A percentile compares a stretch with the other conserved stretches of the same genome.
Evolutionary conservation across 2,329 filamentous ascomycete genomes (phyloP).

Genomic region (Erysiphe pulchra): DNA sequence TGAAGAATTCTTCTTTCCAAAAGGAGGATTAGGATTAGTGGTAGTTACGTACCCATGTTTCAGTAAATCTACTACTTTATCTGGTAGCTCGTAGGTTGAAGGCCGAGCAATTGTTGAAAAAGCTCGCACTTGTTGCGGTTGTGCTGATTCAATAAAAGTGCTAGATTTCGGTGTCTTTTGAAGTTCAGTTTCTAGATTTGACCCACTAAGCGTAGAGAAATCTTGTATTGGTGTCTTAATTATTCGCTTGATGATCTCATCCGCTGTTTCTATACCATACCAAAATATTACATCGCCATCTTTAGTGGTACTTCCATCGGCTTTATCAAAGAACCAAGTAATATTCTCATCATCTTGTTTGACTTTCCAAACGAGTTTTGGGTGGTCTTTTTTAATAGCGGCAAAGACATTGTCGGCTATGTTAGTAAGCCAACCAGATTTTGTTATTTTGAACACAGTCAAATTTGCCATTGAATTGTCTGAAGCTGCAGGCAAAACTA

Average conservation of each 20-base stretch:
- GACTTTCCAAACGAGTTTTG: conserved; percentile 86
- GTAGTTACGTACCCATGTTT: conserved; percentile 30
- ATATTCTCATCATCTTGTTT: conserved; percentile 89
- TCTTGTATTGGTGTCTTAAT: conserved; percentile 52
- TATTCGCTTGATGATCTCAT: conserved; percentile 29
- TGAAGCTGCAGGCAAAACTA: conserved; percentile 52
- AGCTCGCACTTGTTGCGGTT: conserved; percentile 33
- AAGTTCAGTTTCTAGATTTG: conserved; percentile 69
- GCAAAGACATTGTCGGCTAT: conserved; percentile 88
- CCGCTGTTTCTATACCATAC: conserved; percentile 54
- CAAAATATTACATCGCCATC: conserved; percentile 86
- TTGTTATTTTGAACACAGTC: conserved; percentile 77
- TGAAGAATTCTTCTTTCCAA: conserved; percentile 68
- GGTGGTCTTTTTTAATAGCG: conserved; percentile 79
- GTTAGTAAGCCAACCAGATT: conserved; percentile 82
- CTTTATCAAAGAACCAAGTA: conserved; percentile 95
- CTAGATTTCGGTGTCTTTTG: conserved; percentile 51
- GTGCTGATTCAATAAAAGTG: conserved; percentile 20
- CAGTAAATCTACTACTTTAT: neutral
- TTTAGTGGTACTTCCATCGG: conserved; percentile 68
- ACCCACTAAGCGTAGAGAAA: conserved; percentile 68
- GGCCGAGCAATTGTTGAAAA: conserved; percentile 34
- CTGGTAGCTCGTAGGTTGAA: neutral
- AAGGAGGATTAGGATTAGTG: conserved; percentile 73
- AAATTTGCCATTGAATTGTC: conserved; percentile 52